Evolutionary conservation across 2,329 filamentous ascomycete species (phyloP).

Genomic region (Claviceps citrina): DNA sequence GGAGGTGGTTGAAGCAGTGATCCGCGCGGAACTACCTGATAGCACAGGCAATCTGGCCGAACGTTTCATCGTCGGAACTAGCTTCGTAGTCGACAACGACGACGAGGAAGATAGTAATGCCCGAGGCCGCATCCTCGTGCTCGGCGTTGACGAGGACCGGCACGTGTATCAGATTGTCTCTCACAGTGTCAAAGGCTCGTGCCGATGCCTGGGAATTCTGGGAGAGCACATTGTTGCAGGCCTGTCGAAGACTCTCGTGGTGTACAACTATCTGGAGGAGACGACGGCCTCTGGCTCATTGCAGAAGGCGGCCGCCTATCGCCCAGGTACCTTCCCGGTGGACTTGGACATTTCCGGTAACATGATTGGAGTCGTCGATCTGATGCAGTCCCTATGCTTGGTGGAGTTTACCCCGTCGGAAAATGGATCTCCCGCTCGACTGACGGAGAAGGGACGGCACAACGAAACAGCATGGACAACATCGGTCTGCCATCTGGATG

Average conservation of each 20-base stretch:
- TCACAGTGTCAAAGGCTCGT: constrained; percentile 60
- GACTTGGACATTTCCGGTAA: constrained; percentile 61
- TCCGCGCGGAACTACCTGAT: constrained; percentile 56
- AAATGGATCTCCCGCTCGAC: constrained; percentile 40
- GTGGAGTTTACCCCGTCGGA: constrained; percentile 51
- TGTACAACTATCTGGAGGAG: constrained; percentile 40
- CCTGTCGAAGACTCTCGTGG: constrained; percentile 69
- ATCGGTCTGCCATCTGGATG: constrained; percentile 55
- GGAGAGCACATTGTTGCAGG: constrained; percentile 69
- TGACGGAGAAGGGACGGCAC: constrained; percentile 65
- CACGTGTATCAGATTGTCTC: constrained; percentile 58
- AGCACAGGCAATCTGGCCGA: constrained; percentile 44
- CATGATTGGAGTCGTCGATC: constrained; percentile 68
- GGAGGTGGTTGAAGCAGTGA: constrained; percentile 75
- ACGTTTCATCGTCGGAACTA: constrained; percentile 82
- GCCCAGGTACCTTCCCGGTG: constrained; percentile 70
- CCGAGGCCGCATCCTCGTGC: constrained; percentile 63
- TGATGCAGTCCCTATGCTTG: constrained; percentile 84
- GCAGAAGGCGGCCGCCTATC: constrained; percentile 57
- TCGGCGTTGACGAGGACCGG: constrained; percentile 65
- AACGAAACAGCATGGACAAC: constrained; percentile 73
- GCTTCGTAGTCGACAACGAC: constrained; percentile 51
- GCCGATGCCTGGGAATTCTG: constrained; percentile 61
- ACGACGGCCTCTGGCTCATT: constrained; percentile 42
- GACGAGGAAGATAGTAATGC: constrained; percentile 31